Base-by-base conservation (phyloP, 2,329 filamentous ascomycete genomes). In the Colletotrichum magnum region DNA sequence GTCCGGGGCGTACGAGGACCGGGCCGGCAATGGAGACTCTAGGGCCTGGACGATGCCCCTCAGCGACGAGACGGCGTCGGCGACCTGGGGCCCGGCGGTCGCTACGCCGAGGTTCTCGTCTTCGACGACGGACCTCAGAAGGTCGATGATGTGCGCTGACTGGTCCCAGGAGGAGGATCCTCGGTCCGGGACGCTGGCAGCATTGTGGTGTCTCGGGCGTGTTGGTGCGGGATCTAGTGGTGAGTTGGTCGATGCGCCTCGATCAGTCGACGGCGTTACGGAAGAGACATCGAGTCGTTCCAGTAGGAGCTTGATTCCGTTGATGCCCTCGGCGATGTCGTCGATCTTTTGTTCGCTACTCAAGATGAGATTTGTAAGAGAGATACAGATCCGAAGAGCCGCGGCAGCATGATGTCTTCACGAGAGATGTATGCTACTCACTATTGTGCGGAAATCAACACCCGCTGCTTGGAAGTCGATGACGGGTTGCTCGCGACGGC, bases 391-490 rank as follows among this genome's bases (percentile, higher is more conserved):
- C 32, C 47, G 21, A 2, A 2, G 4, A 21, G 24, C 5, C 18
- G 9, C 24, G 16, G n/a, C 9, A 21, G 47, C 47, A n/a, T 50
- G 13, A 4, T 12, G 28, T 32, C 32, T 10, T 10, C 32, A 36
- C 5, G 32, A 10, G 7, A 36, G 32, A 36, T 10, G 9, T 36
- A 36, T 12, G 32, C 3, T 36, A 71, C 75, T 72, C 36, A 81
- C 80, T 82, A 81, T 71, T 80, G 70, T 47, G 77, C 72, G 4
- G 80, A 81, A 28, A 82, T 77, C 47, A 80, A 64, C 3, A 81
- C 75, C 45, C 80, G 76, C 58, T 80, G 79, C 64, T 76, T 78
- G 0, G 76, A 43, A 18, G 73, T 18, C 45, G 73, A 56, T 45
- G 72, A 36, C 7, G 32, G 32, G 32, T 36, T 52, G 41, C 72